Base-by-base conservation (phyloP, 2,329 filamentous ascomycete genomes). In the Pseudopyricularia javanii region DNA sequence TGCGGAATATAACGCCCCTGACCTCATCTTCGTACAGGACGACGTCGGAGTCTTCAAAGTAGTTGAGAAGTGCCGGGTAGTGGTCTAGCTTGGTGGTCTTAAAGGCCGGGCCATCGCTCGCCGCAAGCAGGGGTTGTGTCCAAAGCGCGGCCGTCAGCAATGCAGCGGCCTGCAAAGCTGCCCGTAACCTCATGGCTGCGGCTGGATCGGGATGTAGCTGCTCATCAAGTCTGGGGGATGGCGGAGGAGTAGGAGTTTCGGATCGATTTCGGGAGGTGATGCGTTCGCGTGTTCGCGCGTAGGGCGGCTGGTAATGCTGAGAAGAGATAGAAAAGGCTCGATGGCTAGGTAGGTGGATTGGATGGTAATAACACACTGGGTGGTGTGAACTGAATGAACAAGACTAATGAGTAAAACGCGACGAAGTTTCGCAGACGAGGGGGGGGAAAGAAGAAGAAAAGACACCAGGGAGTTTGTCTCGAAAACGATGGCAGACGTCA, bases 21-120 rank as follows among this genome's bases (percentile, higher is more conserved):
- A 74, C 67, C 50, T 72, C 63, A 64, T 95, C 86, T 61, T 85
- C 82, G 63, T 89, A 83, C 47, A 97, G 69, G 55, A 95, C 74
- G 51, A 86, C 80, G 65, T 95, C 85, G 59, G 88, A 91, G 66
- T 91, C 88, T 63, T 93, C 85, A 64, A 98, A 97, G 70, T 95
- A 98, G 70, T 86, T 86, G 58, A 96, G 72, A 64, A 83, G 82
- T 52, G 70, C 65, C 1, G 89, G 87, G 52, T 75, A 68, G 61
- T 82, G 74, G 47, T 85, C 73, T 69, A 96, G 87, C 48, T 76
- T 68, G 52, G 73, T 86, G 55, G 74, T 70, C 56, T 76, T 74
- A 61, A 95, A 76, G 53, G 75, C 74, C 24, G 91, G 91, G 49
- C 74, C 73, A 62, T 83, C 78, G 61, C 77, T 77, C 65, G 84